These are phyloP conservation scores for Penicillium samsonianum DNA, from an alignment of 495 filamentous ascomycete species.

Conservation along the genomic window DNA sequence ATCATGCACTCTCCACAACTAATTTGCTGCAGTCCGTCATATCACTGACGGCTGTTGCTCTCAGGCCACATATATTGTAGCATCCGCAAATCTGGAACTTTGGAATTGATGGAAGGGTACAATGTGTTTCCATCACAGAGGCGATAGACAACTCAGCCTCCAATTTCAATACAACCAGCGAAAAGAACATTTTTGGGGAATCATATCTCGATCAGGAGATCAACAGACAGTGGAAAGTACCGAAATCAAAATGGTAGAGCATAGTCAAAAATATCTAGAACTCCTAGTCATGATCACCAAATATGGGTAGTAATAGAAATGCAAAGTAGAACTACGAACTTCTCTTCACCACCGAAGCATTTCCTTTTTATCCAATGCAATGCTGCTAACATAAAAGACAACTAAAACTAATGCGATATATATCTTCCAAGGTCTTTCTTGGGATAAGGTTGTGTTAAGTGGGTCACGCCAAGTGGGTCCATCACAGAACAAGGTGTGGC, in stretches of 20 bases:
- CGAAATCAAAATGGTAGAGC: neutral
- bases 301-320: neutral
- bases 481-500: too few relatives aligned
- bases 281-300: neutral
- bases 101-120: neutral
- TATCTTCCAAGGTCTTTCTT: too few relatives aligned
- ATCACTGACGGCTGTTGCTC: neutral
- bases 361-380: too few relatives aligned
- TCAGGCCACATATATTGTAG: neutral
- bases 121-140: neutral
- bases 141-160: neutral
- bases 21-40: neutral
- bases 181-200: neutral
- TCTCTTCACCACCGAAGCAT: neutral
- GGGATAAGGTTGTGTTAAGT: too few relatives aligned
- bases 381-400: too few relatives aligned
- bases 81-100: neutral
- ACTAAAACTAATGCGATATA: too few relatives aligned
- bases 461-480: too few relatives aligned
- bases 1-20: neutral
- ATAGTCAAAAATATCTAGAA: neutral
- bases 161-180: neutral
- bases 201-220: neutral
- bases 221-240: neutral
- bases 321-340: neutral